These are phyloP conservation scores for Triglochin maritima DNA, from an alignment of 106 monocot species.

Conservation along the genomic window DNA sequence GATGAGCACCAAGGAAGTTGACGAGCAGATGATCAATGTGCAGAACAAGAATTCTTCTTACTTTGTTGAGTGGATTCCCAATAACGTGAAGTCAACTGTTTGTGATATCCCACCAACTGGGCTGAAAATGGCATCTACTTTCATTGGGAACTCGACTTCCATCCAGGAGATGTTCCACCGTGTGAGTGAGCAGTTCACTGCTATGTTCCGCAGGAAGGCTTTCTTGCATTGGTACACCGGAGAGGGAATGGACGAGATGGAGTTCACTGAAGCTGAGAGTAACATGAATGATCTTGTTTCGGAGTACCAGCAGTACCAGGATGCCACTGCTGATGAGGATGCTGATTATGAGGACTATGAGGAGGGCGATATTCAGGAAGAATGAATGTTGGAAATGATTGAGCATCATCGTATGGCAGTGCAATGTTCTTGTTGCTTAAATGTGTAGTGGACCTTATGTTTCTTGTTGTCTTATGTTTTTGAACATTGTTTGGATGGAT, in stretches of 20 bases:
- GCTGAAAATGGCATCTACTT: conserved; percentile 15
- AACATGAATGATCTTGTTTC: conserved; percentile 60
- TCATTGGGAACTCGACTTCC: conserved; percentile 55
- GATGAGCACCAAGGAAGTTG: conserved; percentile 55
- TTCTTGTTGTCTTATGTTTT: too few relatives aligned
- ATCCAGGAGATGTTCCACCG: conserved; percentile 63
- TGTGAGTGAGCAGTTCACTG: conserved; percentile 57
- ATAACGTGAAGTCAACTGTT: conserved; percentile 40
- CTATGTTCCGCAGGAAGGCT: conserved; percentile 67
- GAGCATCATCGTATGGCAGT: too few relatives aligned
- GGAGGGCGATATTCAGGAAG: conserved; percentile 1
- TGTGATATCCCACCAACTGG: conserved; percentile 18
- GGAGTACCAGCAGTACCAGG: conserved; percentile 68
- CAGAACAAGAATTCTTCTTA: conserved; percentile 59
- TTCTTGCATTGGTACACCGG: conserved; percentile 63
- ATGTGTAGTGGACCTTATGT: too few relatives aligned
- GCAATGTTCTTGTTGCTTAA: too few relatives aligned
- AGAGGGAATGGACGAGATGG: conserved; percentile 63
- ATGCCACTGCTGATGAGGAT: conserved; percentile 45
- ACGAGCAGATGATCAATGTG: conserved; percentile 53
- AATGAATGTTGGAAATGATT: too few relatives aligned
- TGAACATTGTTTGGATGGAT: too few relatives aligned
- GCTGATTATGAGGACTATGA: conserved; percentile 3
- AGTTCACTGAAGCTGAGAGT: conserved; percentile 59
- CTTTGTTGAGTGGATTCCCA: conserved; percentile 53